Conservation (phyloP, 345 rosid species). For the Populus davidiana region DNA sequence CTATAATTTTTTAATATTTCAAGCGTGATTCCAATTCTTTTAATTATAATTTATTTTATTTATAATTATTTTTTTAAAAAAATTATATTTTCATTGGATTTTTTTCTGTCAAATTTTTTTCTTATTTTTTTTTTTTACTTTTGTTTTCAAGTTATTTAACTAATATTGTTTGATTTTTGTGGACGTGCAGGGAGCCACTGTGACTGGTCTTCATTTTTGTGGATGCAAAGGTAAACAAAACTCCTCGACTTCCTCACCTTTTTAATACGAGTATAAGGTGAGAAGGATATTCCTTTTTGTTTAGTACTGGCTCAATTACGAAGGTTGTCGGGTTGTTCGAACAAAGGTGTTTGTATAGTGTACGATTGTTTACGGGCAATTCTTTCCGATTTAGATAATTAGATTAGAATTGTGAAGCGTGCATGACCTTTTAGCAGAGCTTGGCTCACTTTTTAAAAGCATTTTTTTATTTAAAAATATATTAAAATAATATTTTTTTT, state of each 20-base stretch:
- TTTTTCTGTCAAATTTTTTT: no score
- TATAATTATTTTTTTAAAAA: no score
- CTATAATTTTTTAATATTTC: no score
- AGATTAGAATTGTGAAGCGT: background rate
- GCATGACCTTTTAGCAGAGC: background rate
- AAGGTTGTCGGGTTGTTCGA: background rate
- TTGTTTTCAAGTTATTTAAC: no score
- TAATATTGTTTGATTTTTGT: slow-evolving; percentile 6
- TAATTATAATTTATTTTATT: no score
- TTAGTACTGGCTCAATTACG: background rate
- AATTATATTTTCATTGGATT: no score
- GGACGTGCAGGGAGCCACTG: slow-evolving; percentile 15
- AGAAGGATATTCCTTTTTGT: background rate
- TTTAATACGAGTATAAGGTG: background rate
- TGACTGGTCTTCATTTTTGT: background rate
- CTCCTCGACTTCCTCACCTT: background rate
- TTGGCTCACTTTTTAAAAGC: no score
- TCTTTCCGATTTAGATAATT: no score
- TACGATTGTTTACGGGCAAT: background rate
- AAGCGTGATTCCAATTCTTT: no score
- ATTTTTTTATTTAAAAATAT: no score
- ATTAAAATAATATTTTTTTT: no score
- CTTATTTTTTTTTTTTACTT: no score
- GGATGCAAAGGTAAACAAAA: background rate
- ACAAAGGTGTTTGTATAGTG: background rate